Evolutionary conservation across 2,329 filamentous ascomycete species (phyloP), one percentile per base, ranked within the genome.

Genomic region (Paecilomyces formosus): DNA sequence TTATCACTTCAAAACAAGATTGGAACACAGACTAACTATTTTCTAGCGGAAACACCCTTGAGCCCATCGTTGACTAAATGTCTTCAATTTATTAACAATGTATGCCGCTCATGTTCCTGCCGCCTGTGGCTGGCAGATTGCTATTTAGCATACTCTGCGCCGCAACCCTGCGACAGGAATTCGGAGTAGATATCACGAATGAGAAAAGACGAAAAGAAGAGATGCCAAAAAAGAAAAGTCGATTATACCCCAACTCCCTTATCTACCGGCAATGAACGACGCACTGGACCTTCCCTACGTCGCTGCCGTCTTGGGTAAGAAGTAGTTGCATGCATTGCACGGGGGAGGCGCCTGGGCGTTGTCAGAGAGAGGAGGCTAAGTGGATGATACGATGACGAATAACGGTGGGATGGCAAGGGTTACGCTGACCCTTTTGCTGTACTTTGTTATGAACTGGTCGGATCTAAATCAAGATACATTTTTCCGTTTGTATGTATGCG

Each of bases 21-120:
- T n/a, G n/a, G 24, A 24, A 39, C 59, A 31, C 52, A 18, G 54
- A 45, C 61, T 65, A 63, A 65, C 57, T 56, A 53, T 55, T 7
- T 35, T 33, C 26, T 53, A 78, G 77, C 59, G 77, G 77, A 66
- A 78, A 78, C 66, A 79, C 77, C 26, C 70, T 79, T 57, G 77
- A 79, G 66, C 77, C 77, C 24, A 70, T 74, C 57, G 57, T 72
- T 59, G 71, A 75, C 66, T 77, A 75, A 71, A 65, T 58, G 51
- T 60, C 54, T 52, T 54, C 56, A 12, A 11, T 55, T 1, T n/a
- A 4, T 12, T 24, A 49, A 52, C 5, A n/a, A 50, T 22, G 45
- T 52, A 52, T 24, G 21, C 50, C 5, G 18, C 9, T 28, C 24
- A 13, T 52, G 8, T 52, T 12, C 21, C 7, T 28, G 15, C 8